Evolutionary conservation across 768 basidiomycete species (phyloP), one percentile per base, ranked within the genome.

Genomic region (Termitomyces sp.): DNA sequence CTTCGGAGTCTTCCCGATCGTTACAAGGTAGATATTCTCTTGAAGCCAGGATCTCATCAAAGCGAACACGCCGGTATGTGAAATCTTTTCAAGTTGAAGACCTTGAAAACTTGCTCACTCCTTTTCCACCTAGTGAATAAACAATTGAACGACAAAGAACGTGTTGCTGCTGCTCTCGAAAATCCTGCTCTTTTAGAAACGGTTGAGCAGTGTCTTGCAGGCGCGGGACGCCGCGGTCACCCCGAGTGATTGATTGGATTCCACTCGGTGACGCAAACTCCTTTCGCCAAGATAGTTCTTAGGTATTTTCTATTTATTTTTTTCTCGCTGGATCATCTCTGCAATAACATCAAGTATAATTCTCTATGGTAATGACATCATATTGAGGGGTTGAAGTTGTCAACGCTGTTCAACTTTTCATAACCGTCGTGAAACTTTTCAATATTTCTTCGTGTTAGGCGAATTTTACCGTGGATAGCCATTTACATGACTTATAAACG

Each of bases 111-210:
- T 42, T 36, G 24, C 18, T 36, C 10, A 55, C 1, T 47, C 24
- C 27, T 40, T 9, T 26, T 16, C 34, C 8, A 22, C 42, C 0
- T 62, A 96, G 97, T 99, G 12, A 99, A 98, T 74, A 98, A 98
- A 71, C 97, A 99, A 67, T 79, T 99, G 34, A 99, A 99, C 66
- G 97, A 99, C 76, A 99, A 99, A 73, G 97, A 99, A 73, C 82
- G 97, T 40, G 97, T 98, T 2, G 95, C 95, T 26, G 97, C 97
- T 12, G 97, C 97, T 1, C 79, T 98, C 48, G 97, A 99, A 72
- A 98, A 98, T 72, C 81, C 85, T 2, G 82, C 88, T 30, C 80
- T 99, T 5, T 69, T 98, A 1, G 88, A 89, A 55, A 92, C 93
- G 0, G 85, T 99, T 10, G 95, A 98, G 70, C 87, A 88, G 58